Percentiles rank a stretch among this genome's conserved stretches.
phyloP scores from a whole-genome alignment of 2,329 filamentous ascomycete genomes.

The Fusarium sp. region DNA sequence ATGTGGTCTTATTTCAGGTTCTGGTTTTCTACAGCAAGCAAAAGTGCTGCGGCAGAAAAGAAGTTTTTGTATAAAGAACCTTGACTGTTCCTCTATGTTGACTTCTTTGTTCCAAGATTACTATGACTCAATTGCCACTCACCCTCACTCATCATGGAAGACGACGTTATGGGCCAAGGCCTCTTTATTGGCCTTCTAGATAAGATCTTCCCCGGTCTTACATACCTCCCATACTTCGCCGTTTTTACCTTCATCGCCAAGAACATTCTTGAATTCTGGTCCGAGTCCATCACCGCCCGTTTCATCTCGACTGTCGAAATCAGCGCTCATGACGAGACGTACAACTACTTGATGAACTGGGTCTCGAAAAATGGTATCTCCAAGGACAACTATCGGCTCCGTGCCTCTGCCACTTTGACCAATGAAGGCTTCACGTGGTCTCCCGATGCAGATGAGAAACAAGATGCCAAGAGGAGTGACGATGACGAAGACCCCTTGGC shows the following conservation, averaged over 20 bases:
- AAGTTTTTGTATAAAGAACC: rapidly evolving
- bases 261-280: background rate
- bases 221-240: background rate
- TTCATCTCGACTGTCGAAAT: slow-evolving; percentile 31
- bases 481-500: slow-evolving; percentile 7
- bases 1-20: background rate
- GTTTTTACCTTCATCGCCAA: slow-evolving; percentile 8
- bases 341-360: slow-evolving; percentile 31
- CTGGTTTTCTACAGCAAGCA: too few species aligned
- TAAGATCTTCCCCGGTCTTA: slow-evolving; percentile 1
- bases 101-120: rapidly evolving
- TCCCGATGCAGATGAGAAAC: background rate
- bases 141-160: background rate
- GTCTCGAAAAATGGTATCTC: slow-evolving; percentile 10
- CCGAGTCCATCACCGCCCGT: background rate
- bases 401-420: background rate
- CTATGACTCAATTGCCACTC: background rate
- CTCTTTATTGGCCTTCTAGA: background rate
- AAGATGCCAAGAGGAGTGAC: background rate
- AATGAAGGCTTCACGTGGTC: background rate
- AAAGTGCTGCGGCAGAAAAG: rapidly evolving
- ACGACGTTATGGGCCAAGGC: background rate
- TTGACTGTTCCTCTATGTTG: background rate
- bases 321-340: slow-evolving; percentile 22
- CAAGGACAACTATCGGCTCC: slow-evolving; percentile 1